Evolutionary conservation across 805 yeast genomes (phyloP), one percentile per base, ranked within the genome.

Genomic region (Tetrapisispora namnaoensis): DNA sequence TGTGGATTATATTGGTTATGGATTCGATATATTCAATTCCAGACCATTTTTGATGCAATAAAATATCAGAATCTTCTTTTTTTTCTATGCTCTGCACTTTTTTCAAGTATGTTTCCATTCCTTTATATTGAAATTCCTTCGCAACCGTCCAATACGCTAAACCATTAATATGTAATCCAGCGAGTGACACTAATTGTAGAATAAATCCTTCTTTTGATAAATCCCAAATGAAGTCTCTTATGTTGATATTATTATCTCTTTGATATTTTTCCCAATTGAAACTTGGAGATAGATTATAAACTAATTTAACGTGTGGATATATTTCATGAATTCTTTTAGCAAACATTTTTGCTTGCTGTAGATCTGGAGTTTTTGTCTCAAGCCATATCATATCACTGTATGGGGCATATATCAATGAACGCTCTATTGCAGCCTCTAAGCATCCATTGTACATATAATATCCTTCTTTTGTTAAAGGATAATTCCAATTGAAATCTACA

Each of bases 221-320:
- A 51, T 76, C 79, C 67, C 72, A 71, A 13, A 77, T 75, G 54
- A 79, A 77, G 37, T 68, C 67, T 50, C 71, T 63, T 45, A 80
- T 67, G 47, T 73, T 73, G 17, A 65, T 53, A 14, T 72, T 74
- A 17, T 68, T 57, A 60, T 75, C 80, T 22, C 14, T 22, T 1
- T 83, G 84, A 49, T 78, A 79, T 0, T 71, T 74, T 17, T 70
- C 59, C 82, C 84, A 80, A 63, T 80, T 77, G 66, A 78, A 80
- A 20, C 78, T 73, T 16, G 84, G 85, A 24, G 79, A 73, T 49
- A 78, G 65, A 56, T 80, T 80, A 58, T 80, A 80, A 7, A 79
- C 85, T 21, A 80, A 67, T 69, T 77, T 75, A 53, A 73, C 74
- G 24, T 72, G 68, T 16, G 84, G 84, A 58, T 65, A 71, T 24